Base-by-base conservation (phyloP, 2,329 filamentous ascomycete species). In the Ceratocystis huliohia region DNA sequence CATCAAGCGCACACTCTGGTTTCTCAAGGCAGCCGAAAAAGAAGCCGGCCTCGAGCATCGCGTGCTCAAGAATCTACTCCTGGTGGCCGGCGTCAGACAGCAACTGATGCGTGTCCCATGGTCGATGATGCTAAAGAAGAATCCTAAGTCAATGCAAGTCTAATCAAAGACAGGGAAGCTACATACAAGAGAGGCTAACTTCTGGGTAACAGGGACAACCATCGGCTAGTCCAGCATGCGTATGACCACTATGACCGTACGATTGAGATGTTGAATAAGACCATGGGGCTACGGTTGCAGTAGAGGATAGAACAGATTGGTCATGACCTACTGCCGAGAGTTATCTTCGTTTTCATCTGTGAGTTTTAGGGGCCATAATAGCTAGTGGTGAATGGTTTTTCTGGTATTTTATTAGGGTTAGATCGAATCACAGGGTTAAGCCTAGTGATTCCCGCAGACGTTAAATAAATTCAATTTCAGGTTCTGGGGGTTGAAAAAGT, bases 261-360 rank as follows among this genome's bases (percentile, higher is more conserved):
- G 6, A 73, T 92, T 61, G 80, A 79, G 20, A 88, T 88, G 87
- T 77, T 92, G 65, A 91, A 92, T 72, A 84, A 87, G 73, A 85
- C 80, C 5, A 86, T 91, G 85, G 82, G 82, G 0, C 73, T 89
- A 53, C 88, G 86, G 72, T 73, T 65, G n/a, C 45, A n/a, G 25
- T 65, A 61, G 45, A 57, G 3, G 3, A 48, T 48, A 10, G 46
- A 22, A 4, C 1, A 20, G 13, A 28, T 5, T 7, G 0, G 8
- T 20, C 25, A 20, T 30, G 22, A 20, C 8, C 13, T 56, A 25
- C 13, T 56, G 3, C 22, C 22, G 10, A 15, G 3, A 5, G 37
- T 13, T 8, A 50, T 20, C 22, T 50, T 50, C 25, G 17, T 50
- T 20, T 25, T 10, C 22, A 10, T 25, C n/a, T 8, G 8, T 7